A percentile compares a stretch with the other conserved stretches of the same genome.
Conservation (phyloP, 176 grass and related monocot genomes). For the Carex littledalei region DNA sequence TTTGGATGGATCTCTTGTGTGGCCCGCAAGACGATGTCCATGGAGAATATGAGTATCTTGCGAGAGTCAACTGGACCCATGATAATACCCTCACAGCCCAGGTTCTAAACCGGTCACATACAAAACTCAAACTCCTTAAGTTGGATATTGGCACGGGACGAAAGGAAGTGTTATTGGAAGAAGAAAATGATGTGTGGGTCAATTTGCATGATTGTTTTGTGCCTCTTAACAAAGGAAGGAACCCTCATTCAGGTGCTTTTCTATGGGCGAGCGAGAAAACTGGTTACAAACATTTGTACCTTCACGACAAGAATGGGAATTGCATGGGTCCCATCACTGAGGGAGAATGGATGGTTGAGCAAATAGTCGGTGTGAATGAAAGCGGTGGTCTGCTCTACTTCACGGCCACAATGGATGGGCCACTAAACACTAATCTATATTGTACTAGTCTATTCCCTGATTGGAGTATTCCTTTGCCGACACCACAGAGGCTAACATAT, state of each 20-base stretch:
- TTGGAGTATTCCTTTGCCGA: conserved; percentile 59
- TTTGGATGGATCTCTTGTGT: conserved; percentile 95
- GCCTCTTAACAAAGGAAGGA: conserved; percentile 64
- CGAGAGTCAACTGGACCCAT: conserved; percentile 89
- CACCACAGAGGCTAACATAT: conserved; percentile 73
- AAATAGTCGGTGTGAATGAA: conserved; percentile 91
- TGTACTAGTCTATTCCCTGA: conserved; percentile 67
- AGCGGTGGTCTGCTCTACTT: conserved; percentile 84
- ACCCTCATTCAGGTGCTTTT: conserved; percentile 63
- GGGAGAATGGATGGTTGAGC: conserved; percentile 94
- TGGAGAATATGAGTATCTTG: conserved; percentile 81
- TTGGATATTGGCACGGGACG: conserved; percentile 68
- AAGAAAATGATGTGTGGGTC: conserved; percentile 75
- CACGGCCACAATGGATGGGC: conserved; percentile 76
- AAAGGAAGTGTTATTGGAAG: conserved; percentile 65
- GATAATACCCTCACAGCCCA: conserved; percentile 78
- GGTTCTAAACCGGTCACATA: conserved; percentile 81
- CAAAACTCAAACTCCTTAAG: conserved; percentile 82
- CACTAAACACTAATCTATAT: conserved; percentile 86
- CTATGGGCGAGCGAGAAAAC: conserved; percentile 98
- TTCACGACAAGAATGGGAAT: conserved; percentile 65
- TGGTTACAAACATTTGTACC: conserved; percentile 91
- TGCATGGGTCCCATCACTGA: conserved; percentile 86
- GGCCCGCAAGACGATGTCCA: conserved; percentile 38
- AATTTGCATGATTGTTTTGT: conserved; percentile 94